A percentile compares a stretch with the other conserved stretches of the same genome.
Conservation (phyloP, 2,329 filamentous ascomycete genomes). For the Hypocreales sp. region DNA sequence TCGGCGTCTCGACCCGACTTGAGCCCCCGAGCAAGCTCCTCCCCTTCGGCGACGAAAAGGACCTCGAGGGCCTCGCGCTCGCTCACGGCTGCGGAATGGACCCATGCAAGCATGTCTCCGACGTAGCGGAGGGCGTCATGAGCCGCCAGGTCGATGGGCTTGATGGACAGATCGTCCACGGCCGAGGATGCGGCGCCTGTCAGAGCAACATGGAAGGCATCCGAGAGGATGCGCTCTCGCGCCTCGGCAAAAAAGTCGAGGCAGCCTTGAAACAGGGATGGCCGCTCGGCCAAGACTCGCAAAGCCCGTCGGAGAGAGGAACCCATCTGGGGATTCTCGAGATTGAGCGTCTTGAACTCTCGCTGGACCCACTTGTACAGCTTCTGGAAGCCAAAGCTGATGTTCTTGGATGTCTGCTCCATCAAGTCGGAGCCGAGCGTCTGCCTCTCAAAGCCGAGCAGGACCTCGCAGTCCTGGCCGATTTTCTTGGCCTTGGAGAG, state of each 20-base stretch:
- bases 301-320: slow-evolving; percentile 70
- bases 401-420: slow-evolving; percentile 72
- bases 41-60: slow-evolving; percentile 79
- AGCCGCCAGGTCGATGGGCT: slow-evolving; percentile 86
- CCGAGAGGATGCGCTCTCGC: slow-evolving; percentile 70
- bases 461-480: slow-evolving; percentile 71
- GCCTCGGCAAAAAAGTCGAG: slow-evolving; percentile 87
- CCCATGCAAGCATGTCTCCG: slow-evolving; percentile 96
- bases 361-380: slow-evolving; percentile 90
- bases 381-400: slow-evolving; percentile 88
- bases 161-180: slow-evolving; percentile 45
- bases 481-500: slow-evolving; percentile 74
- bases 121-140: slow-evolving; percentile 87
- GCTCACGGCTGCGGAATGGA: slow-evolving; percentile 84
- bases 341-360: slow-evolving; percentile 80
- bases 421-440: slow-evolving; percentile 78
- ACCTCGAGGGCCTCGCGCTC: slow-evolving; percentile 86
- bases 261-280: slow-evolving; percentile 82
- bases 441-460: slow-evolving; percentile 84
- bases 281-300: slow-evolving; percentile 75
- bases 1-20: slow-evolving; percentile 69
- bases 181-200: slow-evolving; percentile 53
- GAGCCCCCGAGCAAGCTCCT: slow-evolving; percentile 73
- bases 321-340: slow-evolving; percentile 89
- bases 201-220: slow-evolving; percentile 76